Evolutionary conservation across 164 flowering plant species (phyloP).

Genomic region (Aristolochia fimbriata): DNA sequence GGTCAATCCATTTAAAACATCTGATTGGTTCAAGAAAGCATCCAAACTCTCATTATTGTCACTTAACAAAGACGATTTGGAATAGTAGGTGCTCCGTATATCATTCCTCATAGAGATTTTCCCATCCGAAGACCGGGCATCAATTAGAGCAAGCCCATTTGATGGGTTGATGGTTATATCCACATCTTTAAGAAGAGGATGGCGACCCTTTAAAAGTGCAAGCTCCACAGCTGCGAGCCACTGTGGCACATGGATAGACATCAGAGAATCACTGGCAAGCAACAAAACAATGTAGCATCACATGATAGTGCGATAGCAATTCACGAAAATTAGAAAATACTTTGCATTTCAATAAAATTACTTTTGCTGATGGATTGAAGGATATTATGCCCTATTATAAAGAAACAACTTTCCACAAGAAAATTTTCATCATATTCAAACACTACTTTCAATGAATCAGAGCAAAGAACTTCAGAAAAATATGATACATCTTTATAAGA

Average conservation of each 20-base stretch:
- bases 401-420: too few relatives aligned
- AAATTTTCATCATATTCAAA: too few relatives aligned
- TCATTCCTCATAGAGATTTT: conserved; percentile 4
- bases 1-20: conserved; percentile 19
- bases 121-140: conserved; percentile 22
- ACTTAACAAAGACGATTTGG: background rate
- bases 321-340: background rate
- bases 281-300: background rate
- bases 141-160: conserved; percentile 41
- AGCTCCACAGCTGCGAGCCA: conserved; percentile 96
- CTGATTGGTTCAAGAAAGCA: conserved; percentile 21
- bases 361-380: too few relatives aligned
- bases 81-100: background rate
- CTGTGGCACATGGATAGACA: conserved; percentile 30
- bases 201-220: conserved; percentile 92
- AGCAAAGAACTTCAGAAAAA: too few relatives aligned
- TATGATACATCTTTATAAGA: too few relatives aligned
- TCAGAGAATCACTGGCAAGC: conserved; percentile 9
- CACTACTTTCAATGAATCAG: too few relatives aligned
- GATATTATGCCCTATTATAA: too few relatives aligned
- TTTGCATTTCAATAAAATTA: too few relatives aligned
- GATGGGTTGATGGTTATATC: conserved; percentile 72
- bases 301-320: background rate
- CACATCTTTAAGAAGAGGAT: conserved; percentile 80
- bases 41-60: conserved; percentile 12